Evolutionary conservation across 108 stramenopile species (phyloP).

Genomic region (Nitzschia sp.): DNA sequence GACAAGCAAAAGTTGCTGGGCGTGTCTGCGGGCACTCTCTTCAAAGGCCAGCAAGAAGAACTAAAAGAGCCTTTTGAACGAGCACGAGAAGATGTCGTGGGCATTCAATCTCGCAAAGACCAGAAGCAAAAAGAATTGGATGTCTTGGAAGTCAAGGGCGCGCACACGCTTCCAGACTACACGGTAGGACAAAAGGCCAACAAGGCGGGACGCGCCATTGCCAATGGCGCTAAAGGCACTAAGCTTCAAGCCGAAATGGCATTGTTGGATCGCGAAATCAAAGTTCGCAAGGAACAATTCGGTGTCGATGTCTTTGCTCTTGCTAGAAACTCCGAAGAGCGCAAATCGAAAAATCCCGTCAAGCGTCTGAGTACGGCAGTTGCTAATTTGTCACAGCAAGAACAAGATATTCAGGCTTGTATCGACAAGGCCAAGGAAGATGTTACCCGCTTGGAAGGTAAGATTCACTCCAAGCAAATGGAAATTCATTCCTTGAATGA

Average conservation of each 20-base stretch:
- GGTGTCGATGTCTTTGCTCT: slow-evolving; percentile 69
- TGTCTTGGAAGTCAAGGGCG: slow-evolving; percentile 36
- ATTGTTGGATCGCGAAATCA: slow-evolving; percentile 82
- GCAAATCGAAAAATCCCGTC: slow-evolving; percentile 24
- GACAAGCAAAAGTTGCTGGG: slow-evolving; percentile 37
- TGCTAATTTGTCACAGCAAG: slow-evolving; percentile 30
- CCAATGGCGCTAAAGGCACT: slow-evolving; percentile 30
- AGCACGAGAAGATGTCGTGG: slow-evolving; percentile 31
- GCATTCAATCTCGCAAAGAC: slow-evolving; percentile 28
- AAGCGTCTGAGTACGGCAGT: slow-evolving; percentile 26
- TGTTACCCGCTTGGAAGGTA: slow-evolving; percentile 24
- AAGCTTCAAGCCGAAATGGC: slow-evolving; percentile 67
- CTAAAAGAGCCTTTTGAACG: slow-evolving; percentile 40
- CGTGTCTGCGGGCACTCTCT: slow-evolving; percentile 24
- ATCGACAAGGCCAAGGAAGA: slow-evolving; percentile 38
- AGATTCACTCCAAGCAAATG: slow-evolving; percentile 23
- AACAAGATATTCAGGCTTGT: slow-evolving; percentile 43
- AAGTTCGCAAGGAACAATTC: slow-evolving; percentile 70
- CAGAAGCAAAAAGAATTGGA: slow-evolving; percentile 32
- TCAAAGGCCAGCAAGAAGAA: slow-evolving; percentile 30
- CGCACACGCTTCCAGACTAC: slow-evolving; percentile 26
- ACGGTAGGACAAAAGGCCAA: slow-evolving; percentile 32
- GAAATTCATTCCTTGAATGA: slow-evolving; percentile 33
- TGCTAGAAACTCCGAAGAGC: slow-evolving; percentile 5
- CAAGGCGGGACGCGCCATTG: slow-evolving; percentile 36